Percentiles rank a stretch among this genome's conserved stretches.
Conservation (phyloP, 2,329 filamentous ascomycete genomes). For the Claviceps paspali region DNA sequence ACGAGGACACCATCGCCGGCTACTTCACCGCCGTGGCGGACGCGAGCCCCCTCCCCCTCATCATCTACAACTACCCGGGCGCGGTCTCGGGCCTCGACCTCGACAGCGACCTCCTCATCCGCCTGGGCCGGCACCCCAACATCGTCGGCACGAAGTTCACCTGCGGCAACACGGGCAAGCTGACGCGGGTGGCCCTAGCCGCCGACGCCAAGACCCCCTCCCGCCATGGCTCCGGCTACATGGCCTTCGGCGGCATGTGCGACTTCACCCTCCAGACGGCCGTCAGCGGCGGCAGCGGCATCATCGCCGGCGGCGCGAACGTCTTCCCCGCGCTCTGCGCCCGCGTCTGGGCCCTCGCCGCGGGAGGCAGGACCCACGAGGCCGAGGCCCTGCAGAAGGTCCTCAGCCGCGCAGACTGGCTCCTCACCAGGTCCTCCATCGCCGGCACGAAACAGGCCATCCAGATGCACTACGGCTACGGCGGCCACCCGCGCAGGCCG, state of each 20-base stretch:
- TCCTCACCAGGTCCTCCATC: conserved; percentile 66
- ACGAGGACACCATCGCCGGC: conserved; percentile 56
- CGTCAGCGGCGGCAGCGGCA: conserved; percentile 62
- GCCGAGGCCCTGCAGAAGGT: conserved; percentile 60
- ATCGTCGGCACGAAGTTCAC: conserved; percentile 86
- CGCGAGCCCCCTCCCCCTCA: conserved; percentile 56
- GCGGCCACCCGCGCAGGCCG: conserved; percentile 58
- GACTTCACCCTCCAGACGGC: conserved; percentile 79
- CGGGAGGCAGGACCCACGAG: conserved; percentile 58
- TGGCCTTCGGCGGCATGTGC: conserved; percentile 77
- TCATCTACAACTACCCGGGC: conserved; percentile 85
- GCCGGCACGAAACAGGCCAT: conserved; percentile 77
- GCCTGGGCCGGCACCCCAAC: conserved; percentile 64
- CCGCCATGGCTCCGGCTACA: conserved; percentile 49
- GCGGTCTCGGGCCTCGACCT: conserved; percentile 78
- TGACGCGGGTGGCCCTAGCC: conserved; percentile 64
- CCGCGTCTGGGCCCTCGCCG: conserved; percentile 62
- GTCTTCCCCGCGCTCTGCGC: conserved; percentile 72
- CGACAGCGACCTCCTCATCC: conserved; percentile 75
- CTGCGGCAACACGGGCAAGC: conserved; percentile 78
- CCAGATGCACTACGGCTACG: conserved; percentile 69
- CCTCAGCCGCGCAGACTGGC: conserved; percentile 70
- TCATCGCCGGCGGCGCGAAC: conserved; percentile 76
- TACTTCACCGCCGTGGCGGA: conserved; percentile 67
- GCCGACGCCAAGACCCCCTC: conserved; percentile 54